phyloP scores from a whole-genome alignment of 345 rosid genomes.

The Eucalyptus tenuipes region DNA sequence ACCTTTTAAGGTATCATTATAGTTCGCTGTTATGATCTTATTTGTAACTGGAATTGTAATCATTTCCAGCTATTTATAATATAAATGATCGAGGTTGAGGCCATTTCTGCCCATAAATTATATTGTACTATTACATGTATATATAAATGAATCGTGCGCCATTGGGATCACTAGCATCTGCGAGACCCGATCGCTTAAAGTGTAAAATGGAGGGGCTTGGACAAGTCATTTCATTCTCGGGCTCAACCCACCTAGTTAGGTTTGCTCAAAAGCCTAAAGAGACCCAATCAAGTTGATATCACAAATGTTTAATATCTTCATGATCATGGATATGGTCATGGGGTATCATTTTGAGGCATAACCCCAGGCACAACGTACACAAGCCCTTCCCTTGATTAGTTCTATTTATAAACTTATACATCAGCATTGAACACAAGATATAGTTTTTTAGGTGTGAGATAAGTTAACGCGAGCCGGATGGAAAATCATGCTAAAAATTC shows the following conservation, averaged over 20 bases:
- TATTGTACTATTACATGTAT: neutral
- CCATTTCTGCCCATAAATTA: neutral
- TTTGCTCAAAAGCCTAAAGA: neutral
- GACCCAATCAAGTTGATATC: neutral
- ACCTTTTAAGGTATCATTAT: too few species aligned
- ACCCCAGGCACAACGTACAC: neutral
- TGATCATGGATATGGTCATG: neutral
- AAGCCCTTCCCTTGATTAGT: neutral
- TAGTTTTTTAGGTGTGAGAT: neutral
- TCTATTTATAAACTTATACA: neutral
- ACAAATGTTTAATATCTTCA: neutral
- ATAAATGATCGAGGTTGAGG: neutral
- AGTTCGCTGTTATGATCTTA: too few species aligned
- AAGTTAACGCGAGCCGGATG: neutral
- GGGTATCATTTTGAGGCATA: neutral
- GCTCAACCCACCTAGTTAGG: neutral
- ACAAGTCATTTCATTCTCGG: slow-evolving; percentile 15
- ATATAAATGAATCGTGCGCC: neutral
- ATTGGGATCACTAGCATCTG: neutral
- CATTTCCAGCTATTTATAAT: neutral
- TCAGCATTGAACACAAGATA: neutral
- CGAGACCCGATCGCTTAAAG: too few species aligned
- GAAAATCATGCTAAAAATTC: neutral
- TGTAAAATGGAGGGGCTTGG: neutral
- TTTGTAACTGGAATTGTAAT: too few species aligned